Evolutionary conservation across 192 early-diverging fungal species (phyloP), one percentile per base, ranked within the genome.

Genomic region (Oehlia diaphana): DNA sequence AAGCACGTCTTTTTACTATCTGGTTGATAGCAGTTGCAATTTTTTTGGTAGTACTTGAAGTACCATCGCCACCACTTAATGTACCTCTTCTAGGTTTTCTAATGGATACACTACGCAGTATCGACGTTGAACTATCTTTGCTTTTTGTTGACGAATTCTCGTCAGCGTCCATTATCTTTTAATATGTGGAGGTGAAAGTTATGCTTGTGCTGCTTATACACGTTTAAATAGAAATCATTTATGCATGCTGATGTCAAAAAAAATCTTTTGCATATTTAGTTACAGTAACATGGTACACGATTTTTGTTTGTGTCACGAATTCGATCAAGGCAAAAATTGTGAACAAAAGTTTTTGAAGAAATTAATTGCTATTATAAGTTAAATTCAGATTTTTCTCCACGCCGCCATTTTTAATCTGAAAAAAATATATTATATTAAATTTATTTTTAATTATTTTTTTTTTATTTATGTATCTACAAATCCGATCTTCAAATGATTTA

Each of bases 1-100:
- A 78, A 28, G 76, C 23, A 12, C 76, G 76, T 53, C 76, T 78
- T 8, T 61, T 16, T 21, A 78, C 66, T n/a, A 78, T 78, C 7
- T 67, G 76, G 26, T 67, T 75, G 28, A 58, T 64, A 28, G 64
- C 63, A 50, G 19, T 67, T 9, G 33, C 49, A 9, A 61, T 31
- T 63, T 23, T 68, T 28, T 33, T 65, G 4, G 63, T 21, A 4
- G 28, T 28, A 39, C 12, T 39, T 14, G 37, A 33, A 14, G 31
- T 42, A 10, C 31, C 19, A 39, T 77, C 76, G n/a, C 42, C 76
- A n/a, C n/a, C 42, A 78, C 61, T 68, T 7, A 50, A 65, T n/a
- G 76, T 78, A 21, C 64, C 65, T 47, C 62, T 65, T 26, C 35
- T 63, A 26, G 76, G 49, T 19, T 65, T 65, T 9, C 4, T 61